phyloP scores from a whole-genome alignment of 345 rosid species.

The Nasturtium officinale region DNA sequence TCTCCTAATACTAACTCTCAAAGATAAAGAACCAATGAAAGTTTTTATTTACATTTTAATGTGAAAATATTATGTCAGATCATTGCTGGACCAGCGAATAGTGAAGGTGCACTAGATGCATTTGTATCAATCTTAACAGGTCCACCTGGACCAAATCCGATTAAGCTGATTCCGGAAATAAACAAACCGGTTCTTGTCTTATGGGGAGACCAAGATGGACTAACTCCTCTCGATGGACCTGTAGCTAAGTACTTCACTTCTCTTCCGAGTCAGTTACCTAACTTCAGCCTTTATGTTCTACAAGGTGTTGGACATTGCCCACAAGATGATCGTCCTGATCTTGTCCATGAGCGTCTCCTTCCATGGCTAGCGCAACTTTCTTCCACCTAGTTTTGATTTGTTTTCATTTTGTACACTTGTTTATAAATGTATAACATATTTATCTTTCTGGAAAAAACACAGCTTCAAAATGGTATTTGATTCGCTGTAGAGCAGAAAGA shows the following conservation, averaged over 20 bases:
- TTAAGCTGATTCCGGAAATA: constrained; percentile 60
- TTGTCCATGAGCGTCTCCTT: constrained; percentile 72
- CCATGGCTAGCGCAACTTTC: constrained; percentile 72
- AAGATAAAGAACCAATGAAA: background rate
- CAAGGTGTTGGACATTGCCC: constrained; percentile 92
- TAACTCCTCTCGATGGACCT: constrained; percentile 89
- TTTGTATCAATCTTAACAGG: constrained; percentile 83
- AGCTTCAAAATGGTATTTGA: background rate
- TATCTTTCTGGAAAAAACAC: background rate
- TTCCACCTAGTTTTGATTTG: constrained; percentile 29
- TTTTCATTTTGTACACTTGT: constrained; percentile 12
- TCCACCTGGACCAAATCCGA: constrained; percentile 92
- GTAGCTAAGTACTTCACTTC: constrained; percentile 78
- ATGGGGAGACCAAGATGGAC: constrained; percentile 87
- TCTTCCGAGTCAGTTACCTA: constrained; percentile 57
- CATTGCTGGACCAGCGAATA: constrained; percentile 74
- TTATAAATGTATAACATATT: constrained; percentile 22
- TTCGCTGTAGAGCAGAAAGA: background rate
- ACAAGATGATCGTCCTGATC: constrained; percentile 79
- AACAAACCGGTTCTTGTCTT: constrained; percentile 63
- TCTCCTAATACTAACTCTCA: background rate
- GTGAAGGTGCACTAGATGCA: constrained; percentile 87
- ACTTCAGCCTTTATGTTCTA: constrained; percentile 61
- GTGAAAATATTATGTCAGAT: constrained; percentile 52
- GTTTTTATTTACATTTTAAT: background rate